Evolutionary conservation across 2,329 filamentous ascomycete species (phyloP).

Genomic region (Fusarium citri): DNA sequence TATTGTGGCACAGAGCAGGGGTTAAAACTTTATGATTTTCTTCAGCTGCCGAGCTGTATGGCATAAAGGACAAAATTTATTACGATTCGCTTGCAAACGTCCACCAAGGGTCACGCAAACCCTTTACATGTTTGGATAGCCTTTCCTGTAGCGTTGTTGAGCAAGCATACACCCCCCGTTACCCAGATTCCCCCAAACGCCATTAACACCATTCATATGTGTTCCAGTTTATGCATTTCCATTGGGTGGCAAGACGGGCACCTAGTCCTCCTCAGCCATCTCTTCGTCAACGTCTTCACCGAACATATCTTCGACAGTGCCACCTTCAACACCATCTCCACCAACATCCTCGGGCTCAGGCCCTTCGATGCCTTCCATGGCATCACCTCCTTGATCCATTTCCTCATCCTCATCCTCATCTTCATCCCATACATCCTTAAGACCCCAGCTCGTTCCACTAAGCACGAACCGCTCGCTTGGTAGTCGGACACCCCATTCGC

Average conservation of each 20-base stretch:
- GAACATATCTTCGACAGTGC: slow-evolving; percentile 66
- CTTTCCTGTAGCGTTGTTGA: not conserved
- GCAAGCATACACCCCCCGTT: slow-evolving; percentile 16
- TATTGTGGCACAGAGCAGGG: not conserved
- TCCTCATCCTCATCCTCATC: slow-evolving; percentile 57
- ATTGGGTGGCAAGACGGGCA: slow-evolving; percentile 10
- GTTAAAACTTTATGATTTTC: not conserved
- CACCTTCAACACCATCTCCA: slow-evolving; percentile 61
- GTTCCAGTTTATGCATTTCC: slow-evolving; percentile 6
- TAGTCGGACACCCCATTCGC: slow-evolving; percentile 75
- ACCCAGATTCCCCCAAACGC: slow-evolving; percentile 23
- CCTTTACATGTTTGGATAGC: not conserved
- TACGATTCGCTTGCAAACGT: not conserved
- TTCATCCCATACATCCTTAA: slow-evolving; percentile 69
- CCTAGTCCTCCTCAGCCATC: slow-evolving; percentile 59
- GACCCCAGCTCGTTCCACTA: slow-evolving; percentile 72
- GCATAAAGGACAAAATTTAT: not conserved
- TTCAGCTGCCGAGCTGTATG: not conserved
- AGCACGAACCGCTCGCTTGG: slow-evolving; percentile 77
- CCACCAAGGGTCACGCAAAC: not conserved
- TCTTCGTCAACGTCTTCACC: slow-evolving; percentile 67
- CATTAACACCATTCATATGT: slow-evolving; percentile 33
- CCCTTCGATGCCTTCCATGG: slow-evolving; percentile 62
- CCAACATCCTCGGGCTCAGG: slow-evolving; percentile 57
- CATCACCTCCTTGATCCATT: slow-evolving; percentile 57